Evolutionary conservation across 139 green algal genomes (phyloP).

Genomic region (Raphidocelis subcapitata): DNA sequence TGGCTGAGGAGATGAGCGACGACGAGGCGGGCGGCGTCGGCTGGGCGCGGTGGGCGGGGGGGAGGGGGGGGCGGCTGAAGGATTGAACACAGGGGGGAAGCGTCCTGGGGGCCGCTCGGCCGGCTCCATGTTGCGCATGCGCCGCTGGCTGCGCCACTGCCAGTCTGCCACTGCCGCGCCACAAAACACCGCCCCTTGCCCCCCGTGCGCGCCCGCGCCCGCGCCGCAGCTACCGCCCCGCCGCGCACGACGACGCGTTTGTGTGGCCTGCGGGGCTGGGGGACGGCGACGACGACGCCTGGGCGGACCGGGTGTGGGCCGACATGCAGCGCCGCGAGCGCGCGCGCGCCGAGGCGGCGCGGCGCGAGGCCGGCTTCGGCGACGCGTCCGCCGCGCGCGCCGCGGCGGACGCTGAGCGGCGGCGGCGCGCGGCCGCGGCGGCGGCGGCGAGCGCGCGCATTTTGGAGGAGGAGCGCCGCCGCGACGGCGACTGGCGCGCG

Average conservation of each 20-base stretch:
- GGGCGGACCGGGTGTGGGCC: slow-evolving; percentile 49
- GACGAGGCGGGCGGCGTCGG: slow-evolving; percentile 15
- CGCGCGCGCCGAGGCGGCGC: not conserved
- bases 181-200: too few relatives aligned
- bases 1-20: slow-evolving; percentile 27
- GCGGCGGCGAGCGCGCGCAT: slow-evolving; percentile 33
- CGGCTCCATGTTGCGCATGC: too few relatives aligned
- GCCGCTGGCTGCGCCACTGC: too few relatives aligned
- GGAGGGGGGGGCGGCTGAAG: not conserved
- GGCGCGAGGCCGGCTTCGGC: too few relatives aligned
- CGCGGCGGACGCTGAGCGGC: slow-evolving; percentile 12
- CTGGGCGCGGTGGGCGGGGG: slow-evolving; percentile 1
- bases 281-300: slow-evolving; percentile 45
- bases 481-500: slow-evolving; percentile 46
- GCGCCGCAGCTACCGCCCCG: too few relatives aligned
- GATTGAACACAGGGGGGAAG: too few relatives aligned
- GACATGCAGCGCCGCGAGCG: slow-evolving; percentile 43
- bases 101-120: too few relatives aligned
- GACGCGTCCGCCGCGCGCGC: not conserved
- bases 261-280: not conserved
- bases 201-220: too few relatives aligned
- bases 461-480: slow-evolving; percentile 40
- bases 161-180: too few relatives aligned
- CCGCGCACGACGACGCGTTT: too few relatives aligned
- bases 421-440: slow-evolving; percentile 20